Conservation (phyloP, 495 filamentous ascomycete genomes). For the Podospora australis region DNA sequence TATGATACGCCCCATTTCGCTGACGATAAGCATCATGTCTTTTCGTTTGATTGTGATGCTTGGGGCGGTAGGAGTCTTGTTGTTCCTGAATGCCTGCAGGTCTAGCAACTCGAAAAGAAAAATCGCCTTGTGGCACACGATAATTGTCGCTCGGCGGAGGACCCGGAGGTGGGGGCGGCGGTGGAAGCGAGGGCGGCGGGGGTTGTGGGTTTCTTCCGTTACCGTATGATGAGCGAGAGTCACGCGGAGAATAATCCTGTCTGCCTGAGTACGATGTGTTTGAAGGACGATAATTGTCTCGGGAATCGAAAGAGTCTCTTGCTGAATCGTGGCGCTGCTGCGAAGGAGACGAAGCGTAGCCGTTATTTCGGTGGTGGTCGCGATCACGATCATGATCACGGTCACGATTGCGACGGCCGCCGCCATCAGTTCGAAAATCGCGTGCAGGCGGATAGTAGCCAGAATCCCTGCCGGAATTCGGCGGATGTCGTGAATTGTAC, state of each 20-base stretch:
- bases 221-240: slow-evolving; percentile 1
- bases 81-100: slow-evolving; percentile 33
- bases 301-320: neutral
- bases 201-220: neutral
- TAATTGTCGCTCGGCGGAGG: slow-evolving; percentile 14
- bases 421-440: no score
- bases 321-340: neutral
- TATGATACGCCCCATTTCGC: neutral
- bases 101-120: slow-evolving; percentile 39
- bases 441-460: slow-evolving; percentile 4
- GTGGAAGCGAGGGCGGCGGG: neutral
- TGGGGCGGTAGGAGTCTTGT: slow-evolving; percentile 17
- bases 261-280: slow-evolving; percentile 6
- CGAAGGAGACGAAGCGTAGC: neutral
- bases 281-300: slow-evolving; percentile 9
- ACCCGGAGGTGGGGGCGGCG: neutral
- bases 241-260: slow-evolving; percentile 1
- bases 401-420: no score
- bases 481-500: slow-evolving; percentile 6
- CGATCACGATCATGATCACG: slow-evolving; percentile 6
- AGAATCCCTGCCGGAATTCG: slow-evolving; percentile 2
- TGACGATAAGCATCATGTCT: slow-evolving; percentile 1
- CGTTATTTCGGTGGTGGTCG: slow-evolving; percentile 1
- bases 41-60: slow-evolving; percentile 4
- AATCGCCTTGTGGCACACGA: slow-evolving; percentile 37